A percentile compares a stretch with the other conserved stretches of the same genome.
Conservation (phyloP, 2,329 filamentous ascomycete species). For the Atkinsonella texensis region DNA sequence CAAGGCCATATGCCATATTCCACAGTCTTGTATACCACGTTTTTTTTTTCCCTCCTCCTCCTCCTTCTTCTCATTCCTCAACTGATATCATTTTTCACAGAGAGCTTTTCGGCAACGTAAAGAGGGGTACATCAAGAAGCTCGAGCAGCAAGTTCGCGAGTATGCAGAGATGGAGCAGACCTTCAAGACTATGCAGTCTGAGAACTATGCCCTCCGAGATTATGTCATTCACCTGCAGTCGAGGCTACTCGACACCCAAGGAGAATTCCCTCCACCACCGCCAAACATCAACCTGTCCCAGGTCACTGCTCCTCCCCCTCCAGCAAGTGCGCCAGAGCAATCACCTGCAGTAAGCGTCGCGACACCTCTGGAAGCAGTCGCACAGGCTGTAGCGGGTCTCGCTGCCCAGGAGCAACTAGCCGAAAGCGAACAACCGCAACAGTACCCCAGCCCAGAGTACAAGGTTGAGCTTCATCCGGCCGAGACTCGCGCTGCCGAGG, state of each 20-base stretch:
- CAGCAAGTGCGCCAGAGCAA: conserved; percentile 14
- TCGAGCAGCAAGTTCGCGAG: conserved; percentile 86
- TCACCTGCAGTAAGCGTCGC: conserved; percentile 18
- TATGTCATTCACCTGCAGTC: conserved; percentile 88
- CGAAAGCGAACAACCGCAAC: conserved; percentile 17
- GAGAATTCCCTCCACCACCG: conserved; percentile 75
- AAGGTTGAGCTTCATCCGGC: conserved; percentile 28
- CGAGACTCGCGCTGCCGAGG: conserved; percentile 36
- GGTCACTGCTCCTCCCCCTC: conserved; percentile 14
- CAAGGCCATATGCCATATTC: neutral
- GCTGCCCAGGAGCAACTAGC: conserved; percentile 29
- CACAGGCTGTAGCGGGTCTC: conserved; percentile 34
- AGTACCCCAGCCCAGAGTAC: conserved; percentile 19
- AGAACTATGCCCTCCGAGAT: conserved; percentile 84
- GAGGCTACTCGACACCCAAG: conserved; percentile 68
- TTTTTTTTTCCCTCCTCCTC: neutral
- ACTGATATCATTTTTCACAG: conserved; percentile 32
- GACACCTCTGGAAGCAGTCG: conserved; percentile 35
- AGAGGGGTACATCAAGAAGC: conserved; percentile 94
- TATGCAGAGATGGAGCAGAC: conserved; percentile 62
- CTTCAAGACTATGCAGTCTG: conserved; percentile 69
- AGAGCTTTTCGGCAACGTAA: conserved; percentile 95
- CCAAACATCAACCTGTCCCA: conserved; percentile 58
- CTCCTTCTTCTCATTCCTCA: neutral
- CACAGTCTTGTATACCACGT: too few species aligned